Base-by-base conservation (phyloP, 306 rosid genomes). In the Luffa aegyptiaca region DNA sequence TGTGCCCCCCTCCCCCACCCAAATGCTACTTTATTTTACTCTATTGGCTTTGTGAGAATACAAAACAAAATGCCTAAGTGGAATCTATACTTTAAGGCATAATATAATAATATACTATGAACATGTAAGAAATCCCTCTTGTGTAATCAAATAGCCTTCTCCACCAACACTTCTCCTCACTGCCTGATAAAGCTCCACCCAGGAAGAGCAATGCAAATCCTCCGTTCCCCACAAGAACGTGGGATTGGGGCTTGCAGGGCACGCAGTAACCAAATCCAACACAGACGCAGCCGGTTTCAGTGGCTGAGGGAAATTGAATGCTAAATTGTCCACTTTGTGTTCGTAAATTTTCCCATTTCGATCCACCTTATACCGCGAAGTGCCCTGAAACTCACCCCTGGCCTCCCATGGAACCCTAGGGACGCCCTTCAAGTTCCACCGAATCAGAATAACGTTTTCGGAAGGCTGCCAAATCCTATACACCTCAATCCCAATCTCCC, bases 351-450 rank as follows among this genome's bases (percentile, higher is more conserved):
- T 95, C 45, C 98, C 98, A 66, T 84, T 87, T 76, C 91, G 83
- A 78, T 92, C 98, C 84, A 95, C 76, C 56, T 92, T 95, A 70
- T 90, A 95, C 58, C 92, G 79, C 4, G 97, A 95, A 26, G 98
- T 95, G n/a, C 98, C 98, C 68, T 95, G 97, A 86, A 95, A 95
- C 45, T 93, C 88, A 37, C 98, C 98, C 77, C 86, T 85, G 12
- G 96, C 81, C 79, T 92, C 98, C 98, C 98, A 95, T 68, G 98
- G 97, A 76, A 95, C 97, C 20, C 98, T 49, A 16, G 98, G 98
- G 65, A 88, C 90, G 0, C 98, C 98, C 84, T 80, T 90, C 86
- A 92, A 81, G 84, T 91, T 95, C 98, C 98, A 95, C 80, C 97
- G 88, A 12, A 95, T 89, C 87, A 88, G 64, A 55, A 95, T 93